Evolutionary conservation across 1,284 basidiomycete species (phyloP).

Genomic region (Cronartium quercuum): DNA sequence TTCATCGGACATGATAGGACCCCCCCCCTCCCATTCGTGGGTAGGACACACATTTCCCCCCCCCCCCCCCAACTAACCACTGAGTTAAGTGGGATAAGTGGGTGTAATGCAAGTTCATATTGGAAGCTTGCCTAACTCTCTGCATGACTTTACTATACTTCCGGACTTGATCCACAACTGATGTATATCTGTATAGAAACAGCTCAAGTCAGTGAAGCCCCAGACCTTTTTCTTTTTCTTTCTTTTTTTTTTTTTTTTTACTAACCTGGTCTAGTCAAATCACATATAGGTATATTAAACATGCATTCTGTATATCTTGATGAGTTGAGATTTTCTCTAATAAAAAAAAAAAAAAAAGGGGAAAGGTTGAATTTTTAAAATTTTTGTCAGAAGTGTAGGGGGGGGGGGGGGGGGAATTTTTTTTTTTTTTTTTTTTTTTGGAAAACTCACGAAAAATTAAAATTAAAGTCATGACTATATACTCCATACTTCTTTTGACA

Average conservation of each 20-base stretch:
- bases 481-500: background rate
- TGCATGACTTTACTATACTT: background rate
- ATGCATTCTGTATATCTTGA: background rate
- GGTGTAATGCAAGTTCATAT: background rate
- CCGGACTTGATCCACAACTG: background rate
- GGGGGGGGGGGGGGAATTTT: too few relatives aligned
- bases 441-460: background rate
- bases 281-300: background rate
- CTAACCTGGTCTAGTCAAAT: background rate
- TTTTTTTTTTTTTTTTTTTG: too few relatives aligned
- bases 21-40: background rate
- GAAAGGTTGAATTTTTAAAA: too few relatives aligned
- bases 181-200: background rate
- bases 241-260: background rate
- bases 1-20: background rate
- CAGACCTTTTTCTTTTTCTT: background rate
- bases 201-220: background rate
- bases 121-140: background rate
- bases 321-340: too few relatives aligned
- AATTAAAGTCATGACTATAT: background rate
- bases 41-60: background rate
- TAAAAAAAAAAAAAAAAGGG: too few relatives aligned
- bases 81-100: background rate
- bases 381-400: too few relatives aligned
- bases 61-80: background rate